Percentiles rank a stretch among this genome's conserved stretches.
phyloP scores from a whole-genome alignment of 164 flowering plant species.

The Aristolochia contorta region DNA sequence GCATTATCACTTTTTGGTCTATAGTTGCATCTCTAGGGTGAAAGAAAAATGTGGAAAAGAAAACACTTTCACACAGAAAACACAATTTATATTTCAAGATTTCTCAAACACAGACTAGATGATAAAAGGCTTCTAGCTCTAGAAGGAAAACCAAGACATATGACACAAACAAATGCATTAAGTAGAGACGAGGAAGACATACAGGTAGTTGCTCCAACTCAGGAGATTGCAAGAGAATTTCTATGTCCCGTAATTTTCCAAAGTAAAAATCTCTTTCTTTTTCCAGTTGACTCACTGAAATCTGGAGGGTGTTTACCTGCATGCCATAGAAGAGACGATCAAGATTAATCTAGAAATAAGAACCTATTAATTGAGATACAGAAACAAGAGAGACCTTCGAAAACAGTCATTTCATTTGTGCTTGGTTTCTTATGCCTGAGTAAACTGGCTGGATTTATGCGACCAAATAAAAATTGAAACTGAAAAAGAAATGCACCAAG shows the following conservation, averaged over 20 bases:
- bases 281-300: slow-evolving; percentile 62
- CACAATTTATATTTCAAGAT: too few species aligned
- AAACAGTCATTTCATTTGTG: too few species aligned
- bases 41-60: too few species aligned
- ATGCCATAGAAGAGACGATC: background rate
- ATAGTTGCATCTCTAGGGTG: too few species aligned
- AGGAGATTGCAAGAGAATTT: slow-evolving; percentile 73
- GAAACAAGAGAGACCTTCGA: too few species aligned
- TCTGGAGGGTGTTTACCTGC: slow-evolving; percentile 66
- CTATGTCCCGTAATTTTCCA: slow-evolving; percentile 72
- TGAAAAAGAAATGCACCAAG: too few species aligned
- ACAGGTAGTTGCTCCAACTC: slow-evolving; percentile 64
- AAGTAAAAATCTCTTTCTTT: slow-evolving; percentile 90
- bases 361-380: background rate
- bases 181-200: slow-evolving; percentile 9
- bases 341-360: background rate
- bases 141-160: too few species aligned
- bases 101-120: too few species aligned
- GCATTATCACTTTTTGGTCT: too few species aligned
- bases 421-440: background rate
- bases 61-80: too few species aligned
- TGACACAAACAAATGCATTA: too few species aligned
- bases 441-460: background rate
- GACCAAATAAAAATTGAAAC: background rate
- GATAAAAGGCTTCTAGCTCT: too few species aligned